Conservation (phyloP, 2,329 filamentous ascomycete species). For the Colletotrichum sp. region DNA sequence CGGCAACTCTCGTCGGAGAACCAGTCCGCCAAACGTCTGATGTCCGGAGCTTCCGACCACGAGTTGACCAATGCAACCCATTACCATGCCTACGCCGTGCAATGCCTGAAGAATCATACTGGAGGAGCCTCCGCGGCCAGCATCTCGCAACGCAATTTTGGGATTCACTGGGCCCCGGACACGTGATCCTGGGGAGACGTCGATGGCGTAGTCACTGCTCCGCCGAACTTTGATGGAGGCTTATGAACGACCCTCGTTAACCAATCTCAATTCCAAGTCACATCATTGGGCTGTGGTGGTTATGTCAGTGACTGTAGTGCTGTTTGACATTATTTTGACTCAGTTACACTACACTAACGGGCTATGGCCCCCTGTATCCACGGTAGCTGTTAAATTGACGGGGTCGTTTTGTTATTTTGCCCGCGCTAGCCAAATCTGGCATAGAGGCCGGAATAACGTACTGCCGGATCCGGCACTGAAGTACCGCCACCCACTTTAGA, state of each 20-base stretch:
- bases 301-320: not conserved
- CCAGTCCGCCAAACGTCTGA: accelerated
- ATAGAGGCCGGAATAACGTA: too few relatives aligned
- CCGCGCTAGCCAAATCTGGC: too few relatives aligned
- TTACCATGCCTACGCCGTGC: not conserved
- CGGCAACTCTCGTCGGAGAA: not conserved
- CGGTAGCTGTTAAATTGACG: not conserved
- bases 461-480: too few relatives aligned
- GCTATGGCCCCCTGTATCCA: accelerated
- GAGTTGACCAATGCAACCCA: not conserved
- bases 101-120: not conserved
- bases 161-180: too few relatives aligned
- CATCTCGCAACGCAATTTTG: too few relatives aligned
- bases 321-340: not conserved
- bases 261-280: not conserved
- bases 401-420: too few relatives aligned
- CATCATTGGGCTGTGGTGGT: not conserved
- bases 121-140: too few relatives aligned
- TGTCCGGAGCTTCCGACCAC: not conserved
- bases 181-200: not conserved
- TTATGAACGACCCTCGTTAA: accelerated
- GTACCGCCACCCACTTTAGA: too few relatives aligned
- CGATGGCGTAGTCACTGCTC: not conserved
- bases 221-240: not conserved
- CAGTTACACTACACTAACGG: accelerated